Base-by-base conservation (phyloP, 768 basidiomycete genomes). In the Boletellus emodensis region DNA sequence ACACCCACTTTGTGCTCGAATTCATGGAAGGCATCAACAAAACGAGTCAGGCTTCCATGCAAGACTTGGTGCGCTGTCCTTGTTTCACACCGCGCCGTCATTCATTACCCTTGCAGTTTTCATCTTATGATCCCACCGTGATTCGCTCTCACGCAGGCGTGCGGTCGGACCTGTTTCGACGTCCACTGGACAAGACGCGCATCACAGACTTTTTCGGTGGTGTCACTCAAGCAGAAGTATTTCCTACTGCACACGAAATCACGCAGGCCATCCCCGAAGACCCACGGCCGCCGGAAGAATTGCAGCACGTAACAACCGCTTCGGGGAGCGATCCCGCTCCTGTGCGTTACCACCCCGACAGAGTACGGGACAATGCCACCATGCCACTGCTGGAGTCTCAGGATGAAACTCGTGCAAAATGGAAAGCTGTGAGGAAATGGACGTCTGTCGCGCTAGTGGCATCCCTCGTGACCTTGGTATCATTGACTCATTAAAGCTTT, bases 11-110 rank as follows among this genome's bases (percentile, higher is more conserved):
- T 61, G 76, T 94, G 26, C 81, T 99, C 10, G 80, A 93, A 55
- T 94, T 83, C 67, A 84, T 99, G 78, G 96, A 98, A 66, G 79
- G 81, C 15, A 85, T 95, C 60, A 90, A 93, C 71, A 96, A 96
- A 70, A 94, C 94, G 0, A 88, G 85, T 42, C 80, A 83, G 39
- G 75, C 77, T 15, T 87, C 87, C 13, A 79, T 95, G 77, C 76
- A 84, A 48, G 89, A 95, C 60, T 75, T 96, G 44, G 93, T 94
- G 51, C 39, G 87, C 73, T n/a, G 4, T 14, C 13, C 40, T 18
- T 22, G 26, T 35, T 38, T 49, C 22, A 46, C 28, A n/a, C 3
- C 17, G 39, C 7, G 3, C 14, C 20, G n/a, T 20, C 30, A 41
- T 43, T 67, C 10, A 69, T 6, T 3, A 22, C 15, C 17, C 28